A percentile compares a stretch with the other conserved stretches of the same genome.
These are phyloP conservation scores for Limnomonas spitsbergensis DNA, from an alignment of 139 green algal species.

Conservation along the genomic window DNA sequence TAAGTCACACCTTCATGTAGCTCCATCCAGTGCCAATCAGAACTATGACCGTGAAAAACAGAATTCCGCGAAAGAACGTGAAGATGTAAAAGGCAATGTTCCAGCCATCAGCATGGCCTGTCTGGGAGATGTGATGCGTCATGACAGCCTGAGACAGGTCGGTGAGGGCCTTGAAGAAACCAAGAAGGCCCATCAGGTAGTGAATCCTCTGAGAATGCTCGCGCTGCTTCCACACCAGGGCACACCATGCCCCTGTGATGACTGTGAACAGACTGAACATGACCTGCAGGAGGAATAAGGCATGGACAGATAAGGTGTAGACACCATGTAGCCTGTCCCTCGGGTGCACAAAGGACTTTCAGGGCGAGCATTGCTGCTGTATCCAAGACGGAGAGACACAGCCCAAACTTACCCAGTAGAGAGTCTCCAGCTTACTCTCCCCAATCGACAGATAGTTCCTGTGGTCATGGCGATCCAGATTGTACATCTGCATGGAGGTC, in stretches of 20 bases:
- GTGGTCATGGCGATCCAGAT: conserved; percentile 45
- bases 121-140: conserved; percentile 75
- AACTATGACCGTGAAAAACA: conserved; percentile 93
- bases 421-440: conserved; percentile 74
- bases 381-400: not conserved
- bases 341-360: not conserved
- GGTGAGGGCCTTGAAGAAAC: conserved; percentile 81
- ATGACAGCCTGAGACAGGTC: conserved; percentile 74
- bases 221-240: conserved; percentile 43
- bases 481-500: conserved; percentile 70
- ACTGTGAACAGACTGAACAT: conserved; percentile 78
- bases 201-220: conserved; percentile 83
- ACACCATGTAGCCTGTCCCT: not conserved
- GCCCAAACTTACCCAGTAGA: conserved; percentile 77
- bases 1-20: conserved; percentile 61
- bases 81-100: conserved; percentile 96
- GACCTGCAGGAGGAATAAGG: conserved; percentile 44
- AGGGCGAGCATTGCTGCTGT: not conserved
- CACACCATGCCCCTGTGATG: conserved; percentile 59
- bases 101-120: conserved; percentile 83
- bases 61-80: conserved; percentile 81
- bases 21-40: conserved; percentile 94
- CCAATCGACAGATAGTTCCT: conserved; percentile 88
- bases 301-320: not conserved
- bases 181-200: conserved; percentile 84